These are phyloP conservation scores for Nicotiana undulata DNA, from an alignment of 257 asterid genomes.

Conservation along the genomic window DNA sequence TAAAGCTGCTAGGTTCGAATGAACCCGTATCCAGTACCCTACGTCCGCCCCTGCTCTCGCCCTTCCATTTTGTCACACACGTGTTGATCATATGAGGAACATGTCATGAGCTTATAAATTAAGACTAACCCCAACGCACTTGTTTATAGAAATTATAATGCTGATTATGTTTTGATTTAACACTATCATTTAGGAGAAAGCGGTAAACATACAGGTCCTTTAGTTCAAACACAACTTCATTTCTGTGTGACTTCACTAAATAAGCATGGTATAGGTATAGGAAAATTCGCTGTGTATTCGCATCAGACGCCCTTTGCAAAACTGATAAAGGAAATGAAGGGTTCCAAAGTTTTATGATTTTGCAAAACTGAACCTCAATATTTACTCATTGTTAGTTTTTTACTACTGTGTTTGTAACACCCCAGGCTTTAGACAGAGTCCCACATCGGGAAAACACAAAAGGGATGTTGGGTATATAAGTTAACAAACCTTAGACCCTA, in stretches of 20 bases:
- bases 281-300: neutral
- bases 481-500: too few species aligned
- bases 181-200: neutral
- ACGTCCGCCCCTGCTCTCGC: neutral
- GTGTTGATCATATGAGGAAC: neutral
- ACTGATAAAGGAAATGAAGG: neutral
- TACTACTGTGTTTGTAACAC: neutral
- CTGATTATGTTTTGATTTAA: neutral
- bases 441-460: too few species aligned
- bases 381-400: neutral
- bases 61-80: conserved; percentile 18
- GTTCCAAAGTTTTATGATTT: neutral
- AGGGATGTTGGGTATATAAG: too few species aligned
- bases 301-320: neutral
- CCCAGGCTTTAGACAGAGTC: too few species aligned
- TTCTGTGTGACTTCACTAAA: neutral
- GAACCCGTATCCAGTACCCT: too few species aligned
- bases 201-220: neutral
- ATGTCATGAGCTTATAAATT: neutral
- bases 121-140: too few species aligned
- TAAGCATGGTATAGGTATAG: neutral
- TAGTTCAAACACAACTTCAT: neutral
- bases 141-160: neutral
- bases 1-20: too few species aligned
- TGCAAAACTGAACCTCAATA: neutral